Percentiles rank a stretch among this genome's conserved stretches.
Conservation (phyloP, 805 yeast genomes). For the Wickerhamiella australiensis region DNA sequence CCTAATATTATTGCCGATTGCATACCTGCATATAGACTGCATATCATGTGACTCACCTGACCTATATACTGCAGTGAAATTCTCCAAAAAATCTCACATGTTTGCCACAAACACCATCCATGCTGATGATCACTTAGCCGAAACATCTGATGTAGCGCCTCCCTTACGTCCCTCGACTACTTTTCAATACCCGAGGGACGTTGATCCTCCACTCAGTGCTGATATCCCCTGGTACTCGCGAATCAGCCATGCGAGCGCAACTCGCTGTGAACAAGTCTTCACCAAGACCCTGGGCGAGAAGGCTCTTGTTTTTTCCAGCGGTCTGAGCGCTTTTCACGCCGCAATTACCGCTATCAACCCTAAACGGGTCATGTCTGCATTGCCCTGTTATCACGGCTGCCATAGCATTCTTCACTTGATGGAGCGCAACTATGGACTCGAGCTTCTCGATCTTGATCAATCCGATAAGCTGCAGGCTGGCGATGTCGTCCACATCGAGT, state of each 20-base stretch:
- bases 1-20: too few relatives aligned
- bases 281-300: constrained; percentile 49
- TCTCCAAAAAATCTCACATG: neutral
- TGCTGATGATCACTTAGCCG: constrained; percentile 45
- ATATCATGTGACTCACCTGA: neutral
- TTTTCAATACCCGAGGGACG: constrained; percentile 51
- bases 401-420: constrained; percentile 56
- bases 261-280: constrained; percentile 54
- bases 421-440: constrained; percentile 43
- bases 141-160: constrained; percentile 37
- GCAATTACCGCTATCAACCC: constrained; percentile 61
- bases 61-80: neutral
- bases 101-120: constrained; percentile 38
- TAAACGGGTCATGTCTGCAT: constrained; percentile 57
- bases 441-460: constrained; percentile 23
- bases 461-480: constrained; percentile 44
- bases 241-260: constrained; percentile 58
- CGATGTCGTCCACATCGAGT: constrained; percentile 55
- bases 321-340: constrained; percentile 71
- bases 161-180: constrained; percentile 80
- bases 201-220: constrained; percentile 30
- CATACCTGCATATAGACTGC: too few relatives aligned
- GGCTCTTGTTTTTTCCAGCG: constrained; percentile 62
- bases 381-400: constrained; percentile 70
- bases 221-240: constrained; percentile 46